These are phyloP conservation scores for Mycena haematopus DNA, from an alignment of 768 basidiomycete species.

Conservation along the genomic window DNA sequence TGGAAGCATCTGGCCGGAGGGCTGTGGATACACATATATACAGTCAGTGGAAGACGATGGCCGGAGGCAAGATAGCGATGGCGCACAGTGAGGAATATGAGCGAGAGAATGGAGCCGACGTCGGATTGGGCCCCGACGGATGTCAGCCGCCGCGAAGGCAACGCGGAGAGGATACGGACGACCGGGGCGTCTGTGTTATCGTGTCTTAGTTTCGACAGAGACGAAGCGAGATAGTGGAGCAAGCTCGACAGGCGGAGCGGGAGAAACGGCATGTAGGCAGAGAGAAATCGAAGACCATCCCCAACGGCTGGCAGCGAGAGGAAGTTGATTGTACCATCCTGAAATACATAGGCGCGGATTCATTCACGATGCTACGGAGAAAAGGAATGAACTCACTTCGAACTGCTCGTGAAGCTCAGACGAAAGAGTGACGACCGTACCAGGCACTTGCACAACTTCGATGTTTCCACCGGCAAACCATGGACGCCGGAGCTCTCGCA, in stretches of 20 bases:
- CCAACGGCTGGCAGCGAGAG: conserved; percentile 75
- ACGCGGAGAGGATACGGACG: conserved; percentile 69
- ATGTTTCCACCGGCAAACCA: conserved; percentile 89
- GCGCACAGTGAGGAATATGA: conserved; percentile 68
- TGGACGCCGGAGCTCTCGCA: conserved; percentile 64
- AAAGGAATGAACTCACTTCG: conserved; percentile 55
- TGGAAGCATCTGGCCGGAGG: conserved; percentile 69
- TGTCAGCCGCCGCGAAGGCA: conserved; percentile 57
- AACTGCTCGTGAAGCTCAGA: conserved; percentile 71
- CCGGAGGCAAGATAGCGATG: not conserved
- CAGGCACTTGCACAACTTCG: conserved; percentile 84
- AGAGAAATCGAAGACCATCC: conserved; percentile 78
- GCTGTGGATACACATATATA: conserved; percentile 43
- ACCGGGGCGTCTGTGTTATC: conserved; percentile 64
- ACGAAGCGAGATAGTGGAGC: conserved; percentile 61
- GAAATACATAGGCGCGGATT: not conserved
- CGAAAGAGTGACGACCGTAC: conserved; percentile 65
- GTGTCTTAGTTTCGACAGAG: conserved; percentile 63
- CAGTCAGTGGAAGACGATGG: conserved; percentile 5
- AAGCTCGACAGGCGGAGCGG: conserved; percentile 76
- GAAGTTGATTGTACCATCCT: conserved; percentile 90
- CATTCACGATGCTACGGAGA: not conserved
- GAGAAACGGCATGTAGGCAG: conserved; percentile 79
- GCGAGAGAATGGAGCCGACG: conserved; percentile 64
- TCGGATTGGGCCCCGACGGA: conserved; percentile 70